phyloP scores from a whole-genome alignment of 768 basidiomycete species.

The Xerocomus potaroensis region DNA sequence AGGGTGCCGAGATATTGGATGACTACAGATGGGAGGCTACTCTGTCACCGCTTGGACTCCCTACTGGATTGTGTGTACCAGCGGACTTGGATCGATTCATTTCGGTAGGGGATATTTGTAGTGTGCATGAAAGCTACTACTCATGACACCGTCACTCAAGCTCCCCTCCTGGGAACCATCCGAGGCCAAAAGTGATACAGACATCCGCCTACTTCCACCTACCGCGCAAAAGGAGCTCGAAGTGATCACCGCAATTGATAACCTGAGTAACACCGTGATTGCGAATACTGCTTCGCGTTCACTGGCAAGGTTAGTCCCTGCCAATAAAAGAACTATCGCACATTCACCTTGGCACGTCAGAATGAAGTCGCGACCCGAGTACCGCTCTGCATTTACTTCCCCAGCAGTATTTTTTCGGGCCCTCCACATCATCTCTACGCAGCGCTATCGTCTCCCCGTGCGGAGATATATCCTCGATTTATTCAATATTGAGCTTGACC shows the following conservation, averaged over 20 bases:
- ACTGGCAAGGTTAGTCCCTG: slow-evolving; percentile 62
- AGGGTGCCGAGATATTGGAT: slow-evolving; percentile 90
- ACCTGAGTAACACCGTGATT: slow-evolving; percentile 92
- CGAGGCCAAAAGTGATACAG: slow-evolving; percentile 26
- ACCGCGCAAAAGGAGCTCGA: slow-evolving; percentile 71
- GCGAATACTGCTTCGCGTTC: slow-evolving; percentile 92
- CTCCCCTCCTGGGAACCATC: slow-evolving; percentile 63
- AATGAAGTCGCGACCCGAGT: slow-evolving; percentile 76
- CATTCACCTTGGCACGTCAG: slow-evolving; percentile 35
- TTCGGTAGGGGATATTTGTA: slow-evolving; percentile 47
- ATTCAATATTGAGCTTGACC: slow-evolving; percentile 79
- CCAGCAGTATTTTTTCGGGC: slow-evolving; percentile 79
- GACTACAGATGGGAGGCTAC: slow-evolving; percentile 95
- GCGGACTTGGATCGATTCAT: slow-evolving; percentile 77
- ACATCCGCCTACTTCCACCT: slow-evolving; percentile 58
- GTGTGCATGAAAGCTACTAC: background rate
- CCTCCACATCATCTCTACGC: slow-evolving; percentile 81
- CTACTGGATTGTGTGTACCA: slow-evolving; percentile 91
- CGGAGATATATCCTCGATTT: slow-evolving; percentile 90
- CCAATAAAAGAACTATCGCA: background rate
- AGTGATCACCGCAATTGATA: slow-evolving; percentile 85
- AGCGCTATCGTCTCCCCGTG: slow-evolving; percentile 88
- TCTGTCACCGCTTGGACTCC: slow-evolving; percentile 74
- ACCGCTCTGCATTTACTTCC: slow-evolving; percentile 71
- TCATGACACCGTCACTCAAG: slow-evolving; percentile 37